Percentiles rank a stretch among this genome's conserved stretches.
Evolutionary conservation across 2,329 filamentous ascomycete genomes (phyloP).

Genomic region (Alternaria triticina): DNA sequence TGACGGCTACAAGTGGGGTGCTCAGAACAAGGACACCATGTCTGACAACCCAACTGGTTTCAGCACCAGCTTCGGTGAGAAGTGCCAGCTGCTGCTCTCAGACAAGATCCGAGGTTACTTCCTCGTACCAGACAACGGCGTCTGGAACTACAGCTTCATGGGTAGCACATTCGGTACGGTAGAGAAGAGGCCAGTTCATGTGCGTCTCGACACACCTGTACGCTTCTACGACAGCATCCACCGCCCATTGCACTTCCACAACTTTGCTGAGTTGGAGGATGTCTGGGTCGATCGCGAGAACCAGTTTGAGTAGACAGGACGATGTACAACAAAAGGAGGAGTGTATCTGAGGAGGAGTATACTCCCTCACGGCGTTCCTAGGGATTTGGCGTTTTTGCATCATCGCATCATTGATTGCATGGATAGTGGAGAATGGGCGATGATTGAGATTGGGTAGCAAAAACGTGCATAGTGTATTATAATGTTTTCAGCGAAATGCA

Average conservation of each 20-base stretch:
- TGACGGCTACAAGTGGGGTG: constrained; percentile 94
- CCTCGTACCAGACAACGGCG: constrained; percentile 85
- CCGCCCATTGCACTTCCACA: constrained; percentile 92
- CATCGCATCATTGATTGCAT: constrained; percentile 1
- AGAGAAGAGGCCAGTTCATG: constrained; percentile 88
- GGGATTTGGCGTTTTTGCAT: constrained; percentile 25
- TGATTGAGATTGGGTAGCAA: constrained; percentile 1
- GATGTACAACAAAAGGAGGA: not conserved
- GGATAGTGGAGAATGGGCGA: constrained; percentile 1
- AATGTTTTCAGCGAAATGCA: constrained; percentile 12
- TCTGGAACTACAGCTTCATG: constrained; percentile 99
- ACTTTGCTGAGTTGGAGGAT: constrained; percentile 96
- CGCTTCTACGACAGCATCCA: constrained; percentile 93
- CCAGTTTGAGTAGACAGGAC: constrained; percentile 76
- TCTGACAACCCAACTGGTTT: constrained; percentile 96
- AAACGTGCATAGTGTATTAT: constrained; percentile 34
- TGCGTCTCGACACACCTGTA: constrained; percentile 88
- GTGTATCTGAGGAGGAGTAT: not conserved
- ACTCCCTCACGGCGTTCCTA: not conserved
- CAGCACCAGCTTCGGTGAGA: constrained; percentile 88
- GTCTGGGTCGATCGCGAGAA: constrained; percentile 93
- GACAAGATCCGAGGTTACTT: constrained; percentile 96
- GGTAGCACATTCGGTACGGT: constrained; percentile 84
- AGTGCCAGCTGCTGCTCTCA: constrained; percentile 90
- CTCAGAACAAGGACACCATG: constrained; percentile 89